Evolutionary conservation across 2,329 filamentous ascomycete genomes (phyloP).

Genomic region (Lasiodiplodia sp.): DNA sequence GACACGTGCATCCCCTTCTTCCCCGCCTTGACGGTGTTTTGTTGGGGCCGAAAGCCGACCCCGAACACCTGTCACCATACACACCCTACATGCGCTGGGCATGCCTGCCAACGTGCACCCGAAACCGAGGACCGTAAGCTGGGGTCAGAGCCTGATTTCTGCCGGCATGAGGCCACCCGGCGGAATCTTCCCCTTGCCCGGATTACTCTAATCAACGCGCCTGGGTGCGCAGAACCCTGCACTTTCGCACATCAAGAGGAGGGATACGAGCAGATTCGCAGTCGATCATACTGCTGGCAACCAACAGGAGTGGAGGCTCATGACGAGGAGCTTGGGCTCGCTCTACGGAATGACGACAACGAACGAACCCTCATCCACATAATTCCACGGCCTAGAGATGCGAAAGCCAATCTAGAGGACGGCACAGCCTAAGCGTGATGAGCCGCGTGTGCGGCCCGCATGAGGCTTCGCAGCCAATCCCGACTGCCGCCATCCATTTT

Average conservation of each 20-base stretch:
- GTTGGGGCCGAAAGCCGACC: constrained; percentile 15
- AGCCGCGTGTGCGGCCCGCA: background rate
- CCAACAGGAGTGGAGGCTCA: background rate
- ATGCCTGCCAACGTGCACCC: constrained; percentile 17
- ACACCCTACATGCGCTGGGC: constrained; percentile 1
- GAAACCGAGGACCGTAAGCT: constrained; percentile 22
- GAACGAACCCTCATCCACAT: background rate
- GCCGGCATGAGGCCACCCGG: constrained; percentile 13
- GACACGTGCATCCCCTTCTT: constrained; percentile 13
- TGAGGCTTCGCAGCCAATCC: constrained; percentile 8
- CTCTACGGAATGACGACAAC: background rate
- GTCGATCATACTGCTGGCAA: background rate
- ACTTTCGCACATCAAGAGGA: constrained; percentile 1
- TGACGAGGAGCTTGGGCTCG: background rate
- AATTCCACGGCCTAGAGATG: background rate
- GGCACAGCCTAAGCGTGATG: constrained; percentile 1
- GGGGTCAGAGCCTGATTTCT: constrained; percentile 6
- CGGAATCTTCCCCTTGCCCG: constrained; percentile 9
- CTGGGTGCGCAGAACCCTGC: background rate
- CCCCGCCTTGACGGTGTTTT: background rate
- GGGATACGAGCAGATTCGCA: constrained; percentile 1
- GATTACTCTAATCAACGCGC: constrained; percentile 19
- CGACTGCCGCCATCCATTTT: constrained; percentile 4
- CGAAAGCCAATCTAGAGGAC: constrained; percentile 14
- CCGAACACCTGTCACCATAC: constrained; percentile 25